Evolutionary conservation across 345 rosid species (phyloP).

Genomic region (Aquilaria yunnanensis): DNA sequence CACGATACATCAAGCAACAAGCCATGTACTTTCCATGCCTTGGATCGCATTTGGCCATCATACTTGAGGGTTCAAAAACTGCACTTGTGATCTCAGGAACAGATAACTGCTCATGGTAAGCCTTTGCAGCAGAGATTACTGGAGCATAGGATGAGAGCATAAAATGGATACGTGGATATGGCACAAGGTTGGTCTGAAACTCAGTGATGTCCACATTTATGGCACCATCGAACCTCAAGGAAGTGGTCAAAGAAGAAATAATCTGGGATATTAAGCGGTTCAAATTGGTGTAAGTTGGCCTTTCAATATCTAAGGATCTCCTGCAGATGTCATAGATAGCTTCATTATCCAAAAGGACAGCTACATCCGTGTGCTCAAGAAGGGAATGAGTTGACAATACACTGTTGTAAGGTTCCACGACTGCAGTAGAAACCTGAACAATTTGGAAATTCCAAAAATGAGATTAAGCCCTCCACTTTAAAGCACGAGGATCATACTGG

Average conservation of each 20-base stretch:
- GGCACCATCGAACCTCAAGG: conserved; percentile 83
- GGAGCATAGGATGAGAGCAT: conserved; percentile 88
- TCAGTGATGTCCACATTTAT: conserved; percentile 75
- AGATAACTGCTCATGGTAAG: conserved; percentile 73
- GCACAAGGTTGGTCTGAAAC: conserved; percentile 81
- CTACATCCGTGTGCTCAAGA: conserved; percentile 78
- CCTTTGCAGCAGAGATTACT: conserved; percentile 72
- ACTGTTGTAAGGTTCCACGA: conserved; percentile 82
- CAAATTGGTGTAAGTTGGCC: conserved; percentile 70
- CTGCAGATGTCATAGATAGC: conserved; percentile 83
- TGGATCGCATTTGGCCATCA: conserved; percentile 92
- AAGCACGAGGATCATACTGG: neutral
- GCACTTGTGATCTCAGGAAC: conserved; percentile 74
- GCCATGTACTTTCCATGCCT: conserved; percentile 90
- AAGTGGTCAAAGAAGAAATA: conserved; percentile 72
- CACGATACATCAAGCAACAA: conserved; percentile 81
- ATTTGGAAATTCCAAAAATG: neutral
- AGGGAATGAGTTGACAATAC: conserved; percentile 83
- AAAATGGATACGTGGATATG: conserved; percentile 82
- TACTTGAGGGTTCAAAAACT: conserved; percentile 73
- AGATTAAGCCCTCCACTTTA: neutral
- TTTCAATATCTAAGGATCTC: conserved; percentile 69
- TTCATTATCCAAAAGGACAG: conserved; percentile 75
- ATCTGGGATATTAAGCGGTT: conserved; percentile 74
- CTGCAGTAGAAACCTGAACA: conserved; percentile 76